Conservation (phyloP, 2,329 filamentous ascomycete genomes). For the Pleochaeta shiraiana region DNA sequence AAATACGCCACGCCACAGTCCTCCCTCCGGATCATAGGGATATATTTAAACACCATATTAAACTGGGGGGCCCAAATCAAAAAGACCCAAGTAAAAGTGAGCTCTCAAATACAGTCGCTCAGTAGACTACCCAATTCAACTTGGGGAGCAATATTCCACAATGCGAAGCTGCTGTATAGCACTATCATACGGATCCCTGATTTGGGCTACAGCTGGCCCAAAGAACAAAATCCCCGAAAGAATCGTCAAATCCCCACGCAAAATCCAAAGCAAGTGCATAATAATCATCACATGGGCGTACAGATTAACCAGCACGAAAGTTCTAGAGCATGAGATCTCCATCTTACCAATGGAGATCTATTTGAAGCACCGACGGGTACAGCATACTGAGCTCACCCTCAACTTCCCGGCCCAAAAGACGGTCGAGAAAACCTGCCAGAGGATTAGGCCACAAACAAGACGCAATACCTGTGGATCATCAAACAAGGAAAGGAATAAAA, state of each 20-base stretch:
- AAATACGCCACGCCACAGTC: background rate
- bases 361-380: background rate
- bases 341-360: constrained; percentile 1
- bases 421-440: background rate
- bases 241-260: background rate
- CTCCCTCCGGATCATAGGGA: background rate
- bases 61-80: background rate
- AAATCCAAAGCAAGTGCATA: background rate
- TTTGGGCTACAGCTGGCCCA: no score
- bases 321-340: background rate
- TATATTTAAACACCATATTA: background rate
- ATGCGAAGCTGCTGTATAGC: background rate
- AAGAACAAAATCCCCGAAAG: background rate
- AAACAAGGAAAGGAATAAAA: no score
- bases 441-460: no score
- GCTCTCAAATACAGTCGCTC: background rate
- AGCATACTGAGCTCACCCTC: background rate
- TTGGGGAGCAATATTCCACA: background rate
- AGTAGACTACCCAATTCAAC: background rate
- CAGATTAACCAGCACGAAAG: background rate
- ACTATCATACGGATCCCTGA: background rate
- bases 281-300: background rate
- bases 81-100: background rate
- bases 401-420: background rate
- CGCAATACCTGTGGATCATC: no score